Percentiles rank a stretch among this genome's conserved stretches.
Evolutionary conservation across 1,284 basidiomycete genomes (phyloP).

Genomic region (Testicularia cyperi): DNA sequence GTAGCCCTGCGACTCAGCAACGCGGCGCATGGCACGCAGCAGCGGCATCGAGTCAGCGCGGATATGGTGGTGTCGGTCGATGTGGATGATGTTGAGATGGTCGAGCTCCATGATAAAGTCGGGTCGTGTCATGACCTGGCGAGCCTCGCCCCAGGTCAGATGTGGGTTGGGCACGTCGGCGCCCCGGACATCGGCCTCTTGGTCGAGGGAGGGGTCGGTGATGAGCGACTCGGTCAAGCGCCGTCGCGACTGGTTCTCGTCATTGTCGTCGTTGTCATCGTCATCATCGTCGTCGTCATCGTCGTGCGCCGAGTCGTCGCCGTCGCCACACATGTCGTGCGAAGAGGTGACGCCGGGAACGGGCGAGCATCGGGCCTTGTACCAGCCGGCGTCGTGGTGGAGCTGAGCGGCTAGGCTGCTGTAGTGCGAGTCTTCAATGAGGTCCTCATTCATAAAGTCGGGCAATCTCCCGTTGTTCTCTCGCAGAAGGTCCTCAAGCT

Average conservation of each 20-base stretch:
- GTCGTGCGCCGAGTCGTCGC: neutral
- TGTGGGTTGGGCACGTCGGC: constrained; percentile 49
- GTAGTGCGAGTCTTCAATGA: constrained; percentile 25
- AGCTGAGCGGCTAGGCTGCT: constrained; percentile 33
- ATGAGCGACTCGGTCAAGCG: constrained; percentile 25
- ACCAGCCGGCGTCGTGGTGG: constrained; percentile 36
- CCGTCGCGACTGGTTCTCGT: constrained; percentile 5
- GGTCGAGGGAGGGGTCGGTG: constrained; percentile 43
- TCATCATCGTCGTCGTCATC: constrained; percentile 18
- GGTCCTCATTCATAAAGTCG: constrained; percentile 17
- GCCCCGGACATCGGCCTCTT: constrained; percentile 35
- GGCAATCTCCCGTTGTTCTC: constrained; percentile 25
- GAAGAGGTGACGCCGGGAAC: constrained; percentile 34
- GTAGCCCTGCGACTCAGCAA: constrained; percentile 46
- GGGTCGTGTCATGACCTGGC: constrained; percentile 55
- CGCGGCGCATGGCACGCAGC: constrained; percentile 44
- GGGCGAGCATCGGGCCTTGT: constrained; percentile 18
- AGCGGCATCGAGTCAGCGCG: constrained; percentile 53
- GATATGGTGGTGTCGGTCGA: constrained; percentile 52
- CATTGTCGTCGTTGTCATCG: constrained; percentile 33
- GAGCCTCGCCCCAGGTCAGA: constrained; percentile 53
- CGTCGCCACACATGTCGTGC: neutral
- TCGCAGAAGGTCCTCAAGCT: constrained; percentile 38
- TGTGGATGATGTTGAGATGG: constrained; percentile 50
- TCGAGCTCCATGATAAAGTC: constrained; percentile 50